Base-by-base conservation (phyloP, 2,329 filamentous ascomycete genomes). In the Didymella pinodella region DNA sequence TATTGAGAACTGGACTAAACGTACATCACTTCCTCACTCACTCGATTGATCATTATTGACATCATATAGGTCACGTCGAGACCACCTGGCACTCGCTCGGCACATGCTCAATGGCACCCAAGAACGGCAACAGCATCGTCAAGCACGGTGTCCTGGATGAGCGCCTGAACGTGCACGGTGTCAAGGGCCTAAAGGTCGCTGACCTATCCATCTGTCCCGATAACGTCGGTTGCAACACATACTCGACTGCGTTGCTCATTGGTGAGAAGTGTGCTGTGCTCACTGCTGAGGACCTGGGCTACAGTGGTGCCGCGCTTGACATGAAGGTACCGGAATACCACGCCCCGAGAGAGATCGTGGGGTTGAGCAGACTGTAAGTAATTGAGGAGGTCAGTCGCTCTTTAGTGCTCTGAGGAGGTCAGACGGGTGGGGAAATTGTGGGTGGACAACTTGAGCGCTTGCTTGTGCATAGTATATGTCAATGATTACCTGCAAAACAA, bases 141-240 rank as follows among this genome's bases (percentile, higher is more conserved):
- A 91, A 90, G 80, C 89, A 92, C 69, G 90, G 90, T 59, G 90
- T 93, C 0, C 78, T 93, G 36, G 90, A 93, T 71, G 89, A 91
- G 77, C 85, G 90, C 59, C 83, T 93, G 55, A 92, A 92, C 66
- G 90, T 93, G 3, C 88, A 92, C 72, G 90, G 89, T 50, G 89
- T 92, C 65, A 84, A 91, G 81, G 87, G 88, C 16, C 84, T 93
- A 68, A 92, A 92, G 83, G 89, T 92, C 25, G 89, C 89, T 12
- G 90, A 93, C 75, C 77, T 92, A 44, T 88, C 84, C 49, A 90
- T 92, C 80, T 92, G 89, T 76, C 90, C 90, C 0, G 89, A 92
- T 76, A 93, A 92, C 64, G 89, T 92, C 22, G 90, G 74, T 45
- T 80, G 78, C 74, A 81, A 78, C 64, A 86, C 84, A 14, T 88